Evolutionary conservation across 1,284 basidiomycete genomes (phyloP), one percentile per base, ranked within the genome.

Genomic region (Papiliotrema flavescens): DNA sequence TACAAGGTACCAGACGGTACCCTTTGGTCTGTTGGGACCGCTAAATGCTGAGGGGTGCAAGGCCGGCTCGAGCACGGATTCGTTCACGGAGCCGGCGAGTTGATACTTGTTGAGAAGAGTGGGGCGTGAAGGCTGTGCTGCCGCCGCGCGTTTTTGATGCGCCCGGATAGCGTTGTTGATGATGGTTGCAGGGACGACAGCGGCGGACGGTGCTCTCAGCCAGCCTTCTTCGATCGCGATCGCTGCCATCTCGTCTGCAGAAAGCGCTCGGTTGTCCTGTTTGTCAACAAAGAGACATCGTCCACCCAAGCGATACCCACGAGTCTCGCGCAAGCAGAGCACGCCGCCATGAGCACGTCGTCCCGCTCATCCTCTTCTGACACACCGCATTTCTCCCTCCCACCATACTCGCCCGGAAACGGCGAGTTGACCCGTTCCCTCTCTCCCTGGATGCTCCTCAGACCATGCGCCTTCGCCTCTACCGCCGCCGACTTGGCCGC

Each of bases 251-350:
- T 76, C 74, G 39, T 72, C 69, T 7, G 71, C 65, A 14, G 70
- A 69, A 17, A 74, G 57, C 3, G 74, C 74, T 20, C 67, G 64
- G 51, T 76, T 76, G 40, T 70, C 65, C 74, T 76, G 58, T n/a
- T 15, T 42, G 54, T 42, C 26, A 47, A 51, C 62, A 46, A 59
- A 56, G 36, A 43, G 20, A 8, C 24, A n/a, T 47, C 8, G 36
- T 17, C 40, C 14, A 36, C 37, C 39, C 15, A 20, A 5, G 15
- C 39, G 15, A 40, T 40, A 40, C 73, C 59, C 57, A 76, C 74
- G 47, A 69, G 45, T 13, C 22, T 51, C 11, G 71, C 71, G 35
- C 68, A 66, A 20, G 72, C 69, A 11, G 62, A 64, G 49, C 71
- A 68, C 20, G 71, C 57, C 17, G 69, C 70, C 75, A 76, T 75